These are phyloP conservation scores for Botryotinia calthae DNA, from an alignment of 2,329 filamentous ascomycete genomes.

Conservation along the genomic window DNA sequence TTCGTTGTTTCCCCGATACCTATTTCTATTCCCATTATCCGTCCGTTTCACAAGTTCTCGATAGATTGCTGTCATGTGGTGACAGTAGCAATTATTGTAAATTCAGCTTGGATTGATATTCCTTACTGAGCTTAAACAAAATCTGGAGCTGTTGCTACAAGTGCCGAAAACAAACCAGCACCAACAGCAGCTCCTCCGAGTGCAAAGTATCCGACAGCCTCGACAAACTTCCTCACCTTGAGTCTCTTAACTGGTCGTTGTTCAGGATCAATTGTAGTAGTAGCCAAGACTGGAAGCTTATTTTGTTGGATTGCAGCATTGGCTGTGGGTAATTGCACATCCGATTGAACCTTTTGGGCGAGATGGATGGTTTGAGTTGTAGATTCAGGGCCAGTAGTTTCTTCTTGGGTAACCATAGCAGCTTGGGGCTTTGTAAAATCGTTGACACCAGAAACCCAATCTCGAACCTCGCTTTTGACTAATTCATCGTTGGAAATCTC, in stretches of 20 bases:
- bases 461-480: conserved; percentile 30
- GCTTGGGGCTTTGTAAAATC: neutral
- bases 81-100: neutral
- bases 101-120: neutral
- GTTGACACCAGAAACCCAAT: conserved; percentile 27
- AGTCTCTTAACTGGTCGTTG: conserved; percentile 35
- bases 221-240: conserved; percentile 30
- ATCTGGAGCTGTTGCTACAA: conserved; percentile 42
- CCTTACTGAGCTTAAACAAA: conserved; percentile 29
- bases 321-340: neutral
- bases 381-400: neutral
- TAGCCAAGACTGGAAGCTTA: neutral
- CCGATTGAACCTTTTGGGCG: neutral
- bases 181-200: conserved; percentile 41
- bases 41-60: neutral
- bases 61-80: neutral
- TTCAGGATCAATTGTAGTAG: conserved; percentile 19
- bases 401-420: neutral
- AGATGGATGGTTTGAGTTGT: neutral
- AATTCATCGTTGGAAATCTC: conserved; percentile 31
- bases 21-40: neutral
- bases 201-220: conserved; percentile 37
- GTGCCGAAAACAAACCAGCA: conserved; percentile 40
- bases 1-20: neutral
- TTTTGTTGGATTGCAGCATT: neutral